A percentile compares a stretch with the other conserved stretches of the same genome.
Conservation (phyloP, 2,329 filamentous ascomycete genomes). For the Fusarium brevicatenulatum region DNA sequence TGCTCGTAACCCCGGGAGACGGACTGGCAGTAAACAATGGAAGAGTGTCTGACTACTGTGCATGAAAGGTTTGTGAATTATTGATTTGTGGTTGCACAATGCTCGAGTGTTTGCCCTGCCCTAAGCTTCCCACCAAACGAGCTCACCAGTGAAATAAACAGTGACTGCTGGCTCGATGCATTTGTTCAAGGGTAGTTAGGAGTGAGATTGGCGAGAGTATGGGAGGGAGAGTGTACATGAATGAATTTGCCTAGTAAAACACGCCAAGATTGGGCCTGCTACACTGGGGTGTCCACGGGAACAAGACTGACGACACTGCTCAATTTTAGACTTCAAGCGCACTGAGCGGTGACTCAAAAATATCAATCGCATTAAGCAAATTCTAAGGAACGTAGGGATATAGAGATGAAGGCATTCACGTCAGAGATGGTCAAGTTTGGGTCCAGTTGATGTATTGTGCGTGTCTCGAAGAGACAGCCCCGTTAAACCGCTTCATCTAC, state of each 20-base stretch:
- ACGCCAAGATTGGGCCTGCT: background rate
- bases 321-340: background rate
- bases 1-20: background rate
- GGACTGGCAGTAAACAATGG: background rate
- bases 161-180: background rate
- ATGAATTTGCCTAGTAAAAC: background rate
- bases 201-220: rapidly evolving
- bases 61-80: background rate
- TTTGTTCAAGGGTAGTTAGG: rapidly evolving
- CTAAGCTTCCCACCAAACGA: background rate
- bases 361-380: rapidly evolving
- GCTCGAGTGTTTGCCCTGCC: slow-evolving; percentile 10
- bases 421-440: slow-evolving; percentile 3
- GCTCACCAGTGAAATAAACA: background rate
- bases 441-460: slow-evolving; percentile 3
- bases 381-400: background rate
- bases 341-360: background rate
- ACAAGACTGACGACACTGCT: background rate
- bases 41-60: rapidly evolving
- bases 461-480: background rate
- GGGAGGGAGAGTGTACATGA: background rate
- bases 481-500: background rate
- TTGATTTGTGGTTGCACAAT: background rate
- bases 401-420: background rate
- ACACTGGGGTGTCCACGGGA: background rate